Evolutionary conservation across 768 basidiomycete species (phyloP).

Genomic region (Rhodocollybia butyracea): DNA sequence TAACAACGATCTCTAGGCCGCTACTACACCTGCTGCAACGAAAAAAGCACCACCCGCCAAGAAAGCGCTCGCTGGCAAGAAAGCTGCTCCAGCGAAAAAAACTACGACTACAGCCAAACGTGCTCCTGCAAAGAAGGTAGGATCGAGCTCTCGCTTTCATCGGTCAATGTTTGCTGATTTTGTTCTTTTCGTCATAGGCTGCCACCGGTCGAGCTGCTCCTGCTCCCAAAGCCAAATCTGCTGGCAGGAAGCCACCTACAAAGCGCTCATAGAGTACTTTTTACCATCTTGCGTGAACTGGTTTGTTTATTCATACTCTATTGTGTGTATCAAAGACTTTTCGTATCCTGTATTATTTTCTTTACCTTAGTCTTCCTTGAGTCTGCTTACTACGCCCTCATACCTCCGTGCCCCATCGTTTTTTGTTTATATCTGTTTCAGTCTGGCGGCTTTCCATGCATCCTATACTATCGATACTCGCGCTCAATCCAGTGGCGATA

Average conservation of each 20-base stretch:
- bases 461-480: too few relatives aligned
- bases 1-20: conserved; percentile 12
- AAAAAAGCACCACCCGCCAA: conserved; percentile 9
- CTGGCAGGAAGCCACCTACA: conserved; percentile 20
- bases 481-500: too few relatives aligned
- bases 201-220: conserved; percentile 33
- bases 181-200: conserved; percentile 21
- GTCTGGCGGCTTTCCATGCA: too few relatives aligned
- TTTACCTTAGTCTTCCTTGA: neutral
- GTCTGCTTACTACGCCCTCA: neutral
- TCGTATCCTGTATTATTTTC: neutral
- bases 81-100: neutral
- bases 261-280: neutral
- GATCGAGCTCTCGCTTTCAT: too few relatives aligned
- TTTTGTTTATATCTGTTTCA: too few relatives aligned
- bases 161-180: neutral
- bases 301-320: conserved; percentile 2
- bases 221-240: conserved; percentile 30
- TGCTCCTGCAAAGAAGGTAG: conserved; percentile 3
- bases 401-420: too few relatives aligned
- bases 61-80: neutral
- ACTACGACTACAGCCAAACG: neutral
- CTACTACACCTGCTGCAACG: conserved; percentile 27
- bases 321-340: neutral
- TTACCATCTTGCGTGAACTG: neutral